phyloP scores from a whole-genome alignment of 805 yeast species.

The Candida nanaspora region DNA sequence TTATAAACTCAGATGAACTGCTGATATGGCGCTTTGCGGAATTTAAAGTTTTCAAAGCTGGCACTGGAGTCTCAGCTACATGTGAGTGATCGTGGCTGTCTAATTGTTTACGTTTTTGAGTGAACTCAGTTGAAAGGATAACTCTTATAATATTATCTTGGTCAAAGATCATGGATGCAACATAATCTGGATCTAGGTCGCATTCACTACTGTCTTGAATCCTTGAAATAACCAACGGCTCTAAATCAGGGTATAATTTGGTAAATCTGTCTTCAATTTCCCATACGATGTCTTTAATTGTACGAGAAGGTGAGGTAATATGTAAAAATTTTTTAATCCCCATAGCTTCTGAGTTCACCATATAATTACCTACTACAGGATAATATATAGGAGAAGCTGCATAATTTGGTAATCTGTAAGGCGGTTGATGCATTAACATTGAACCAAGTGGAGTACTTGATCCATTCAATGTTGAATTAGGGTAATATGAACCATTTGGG shows the following conservation, averaged over 20 bases:
- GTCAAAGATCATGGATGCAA: constrained; percentile 57
- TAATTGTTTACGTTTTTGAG: background rate
- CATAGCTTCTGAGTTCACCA: background rate
- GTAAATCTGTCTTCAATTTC: constrained; percentile 51
- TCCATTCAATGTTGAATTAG: constrained; percentile 14
- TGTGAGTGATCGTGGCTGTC: background rate
- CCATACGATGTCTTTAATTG: constrained; percentile 40
- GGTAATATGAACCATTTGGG: constrained; percentile 6
- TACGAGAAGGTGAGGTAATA: constrained; percentile 42
- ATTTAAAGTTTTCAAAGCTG: background rate
- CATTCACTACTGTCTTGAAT: constrained; percentile 63
- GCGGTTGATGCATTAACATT: background rate
- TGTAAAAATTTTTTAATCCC: constrained; percentile 48
- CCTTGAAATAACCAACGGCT: constrained; percentile 45
- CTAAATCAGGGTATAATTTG: constrained; percentile 60
- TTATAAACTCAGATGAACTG: background rate
- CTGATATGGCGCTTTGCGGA: background rate
- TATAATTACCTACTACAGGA: background rate
- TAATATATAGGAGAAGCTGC: background rate
- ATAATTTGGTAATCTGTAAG: background rate
- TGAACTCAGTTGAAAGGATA: constrained; percentile 32
- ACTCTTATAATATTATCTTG: constrained; percentile 40
- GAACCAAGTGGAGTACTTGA: constrained; percentile 17
- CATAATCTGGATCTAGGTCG: constrained; percentile 75
- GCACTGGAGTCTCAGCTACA: background rate